These are phyloP conservation scores for Castanea crenata DNA, from an alignment of 306 rosid genomes.

Conservation along the genomic window DNA sequence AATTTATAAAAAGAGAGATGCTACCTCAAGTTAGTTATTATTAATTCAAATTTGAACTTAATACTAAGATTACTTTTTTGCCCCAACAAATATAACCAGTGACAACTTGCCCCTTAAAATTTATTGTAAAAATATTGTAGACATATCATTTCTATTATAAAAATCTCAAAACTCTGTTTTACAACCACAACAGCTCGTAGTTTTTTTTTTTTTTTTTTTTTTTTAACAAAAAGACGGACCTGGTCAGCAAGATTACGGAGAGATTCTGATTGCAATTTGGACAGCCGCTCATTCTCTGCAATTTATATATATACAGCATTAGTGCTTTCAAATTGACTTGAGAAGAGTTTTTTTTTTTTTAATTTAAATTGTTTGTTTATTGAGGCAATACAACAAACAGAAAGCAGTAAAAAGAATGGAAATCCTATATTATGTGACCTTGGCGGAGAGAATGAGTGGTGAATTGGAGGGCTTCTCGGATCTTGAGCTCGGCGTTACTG, in stretches of 20 bases:
- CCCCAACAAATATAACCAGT: too few relatives aligned
- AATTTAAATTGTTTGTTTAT: background rate
- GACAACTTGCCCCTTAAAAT: too few relatives aligned
- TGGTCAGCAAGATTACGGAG: slow-evolving; percentile 55
- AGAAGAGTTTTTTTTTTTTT: background rate
- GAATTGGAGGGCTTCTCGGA: slow-evolving; percentile 59
- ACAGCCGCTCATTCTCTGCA: slow-evolving; percentile 61
- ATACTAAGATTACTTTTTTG: too few relatives aligned
- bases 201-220: background rate
- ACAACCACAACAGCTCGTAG: too few relatives aligned
- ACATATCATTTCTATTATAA: too few relatives aligned
- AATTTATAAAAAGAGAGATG: too few relatives aligned
- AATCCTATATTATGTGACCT: slow-evolving; percentile 37
- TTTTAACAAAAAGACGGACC: slow-evolving; percentile 15
- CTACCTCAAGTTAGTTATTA: too few relatives aligned
- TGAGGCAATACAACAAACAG: background rate
- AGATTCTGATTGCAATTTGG: slow-evolving; percentile 47
- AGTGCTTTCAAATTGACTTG: background rate
- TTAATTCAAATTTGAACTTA: too few relatives aligned
- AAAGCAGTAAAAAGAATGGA: background rate
- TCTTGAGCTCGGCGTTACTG: slow-evolving; percentile 40
- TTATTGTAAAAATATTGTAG: too few relatives aligned
- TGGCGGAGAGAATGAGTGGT: slow-evolving; percentile 30
- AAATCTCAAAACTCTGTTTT: too few relatives aligned
- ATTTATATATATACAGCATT: background rate